A percentile compares a stretch with the other conserved stretches of the same genome.
Evolutionary conservation across 768 basidiomycete genomes (phyloP).

Genomic region (Tulasnella sp.): DNA sequence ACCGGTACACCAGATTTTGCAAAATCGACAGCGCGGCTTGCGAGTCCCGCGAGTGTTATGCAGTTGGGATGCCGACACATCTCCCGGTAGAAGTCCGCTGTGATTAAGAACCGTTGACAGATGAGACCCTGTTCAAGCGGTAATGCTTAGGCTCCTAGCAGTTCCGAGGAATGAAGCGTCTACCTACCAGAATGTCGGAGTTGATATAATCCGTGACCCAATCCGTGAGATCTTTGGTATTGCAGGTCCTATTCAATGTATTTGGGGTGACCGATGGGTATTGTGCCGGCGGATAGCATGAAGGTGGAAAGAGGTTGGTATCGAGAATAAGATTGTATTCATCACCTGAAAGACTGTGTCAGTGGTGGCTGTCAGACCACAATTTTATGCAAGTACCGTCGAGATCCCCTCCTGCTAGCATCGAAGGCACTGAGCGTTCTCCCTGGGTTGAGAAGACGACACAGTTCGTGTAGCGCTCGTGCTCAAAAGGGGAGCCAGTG

Average conservation of each 20-base stretch:
- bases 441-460: slow-evolving; percentile 61
- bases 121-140: slow-evolving; percentile 16
- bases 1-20: slow-evolving; percentile 30
- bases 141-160: not conserved
- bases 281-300: slow-evolving; percentile 40
- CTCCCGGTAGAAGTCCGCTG: slow-evolving; percentile 59
- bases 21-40: slow-evolving; percentile 35
- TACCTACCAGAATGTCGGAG: slow-evolving; percentile 64
- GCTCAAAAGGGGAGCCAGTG: slow-evolving; percentile 47
- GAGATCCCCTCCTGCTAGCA: slow-evolving; percentile 63
- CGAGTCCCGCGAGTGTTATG: slow-evolving; percentile 50
- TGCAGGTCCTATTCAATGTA: slow-evolving; percentile 46
- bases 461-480: slow-evolving; percentile 46
- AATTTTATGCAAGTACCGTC: slow-evolving; percentile 43
- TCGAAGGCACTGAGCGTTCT: slow-evolving; percentile 53
- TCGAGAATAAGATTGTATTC: slow-evolving; percentile 47
- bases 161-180: slow-evolving; percentile 28
- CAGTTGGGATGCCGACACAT: slow-evolving; percentile 52
- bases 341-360: slow-evolving; percentile 35
- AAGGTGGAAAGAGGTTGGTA: slow-evolving; percentile 33
- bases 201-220: slow-evolving; percentile 68
- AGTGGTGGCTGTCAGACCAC: not conserved
- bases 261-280: slow-evolving; percentile 51
- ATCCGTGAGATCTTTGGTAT: slow-evolving; percentile 61
- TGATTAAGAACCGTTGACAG: slow-evolving; percentile 40